phyloP scores from a whole-genome alignment of 331 rosid species.

The Quercus phellos region DNA sequence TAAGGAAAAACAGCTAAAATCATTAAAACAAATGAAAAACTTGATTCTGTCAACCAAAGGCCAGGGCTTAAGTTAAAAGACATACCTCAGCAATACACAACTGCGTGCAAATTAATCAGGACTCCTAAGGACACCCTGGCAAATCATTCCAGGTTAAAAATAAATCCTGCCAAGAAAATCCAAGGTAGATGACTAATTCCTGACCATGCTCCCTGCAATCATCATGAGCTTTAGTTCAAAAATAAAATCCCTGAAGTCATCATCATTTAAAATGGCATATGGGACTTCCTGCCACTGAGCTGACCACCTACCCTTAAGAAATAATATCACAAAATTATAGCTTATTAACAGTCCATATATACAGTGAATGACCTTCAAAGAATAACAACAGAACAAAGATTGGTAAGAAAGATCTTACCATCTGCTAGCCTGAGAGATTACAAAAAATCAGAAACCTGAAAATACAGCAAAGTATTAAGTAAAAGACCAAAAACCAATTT shows the following conservation, averaged over 20 bases:
- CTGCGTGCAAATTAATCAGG: conserved; percentile 1
- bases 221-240: conserved; percentile 3
- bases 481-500: conserved; percentile 3
- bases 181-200: conserved; percentile 14
- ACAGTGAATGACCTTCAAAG: conserved; percentile 1
- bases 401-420: conserved; percentile 19
- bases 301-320: background rate
- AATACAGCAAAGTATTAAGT: background rate
- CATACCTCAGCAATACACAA: conserved; percentile 17
- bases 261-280: conserved; percentile 13
- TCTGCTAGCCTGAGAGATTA: conserved; percentile 12
- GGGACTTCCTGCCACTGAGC: background rate
- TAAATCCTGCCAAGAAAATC: conserved; percentile 6
- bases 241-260: conserved; percentile 17
- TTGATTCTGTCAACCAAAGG: background rate
- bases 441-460: conserved; percentile 13
- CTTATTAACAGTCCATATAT: conserved; percentile 7
- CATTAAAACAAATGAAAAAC: conserved; percentile 9
- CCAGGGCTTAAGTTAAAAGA: conserved; percentile 4
- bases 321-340: conserved; percentile 13
- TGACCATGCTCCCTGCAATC: conserved; percentile 14
- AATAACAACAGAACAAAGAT: conserved; percentile 4
- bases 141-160: background rate
- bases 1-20: background rate
- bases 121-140: background rate